Conservation (phyloP, 495 filamentous ascomycete species). For the Penicillium desertorum region DNA sequence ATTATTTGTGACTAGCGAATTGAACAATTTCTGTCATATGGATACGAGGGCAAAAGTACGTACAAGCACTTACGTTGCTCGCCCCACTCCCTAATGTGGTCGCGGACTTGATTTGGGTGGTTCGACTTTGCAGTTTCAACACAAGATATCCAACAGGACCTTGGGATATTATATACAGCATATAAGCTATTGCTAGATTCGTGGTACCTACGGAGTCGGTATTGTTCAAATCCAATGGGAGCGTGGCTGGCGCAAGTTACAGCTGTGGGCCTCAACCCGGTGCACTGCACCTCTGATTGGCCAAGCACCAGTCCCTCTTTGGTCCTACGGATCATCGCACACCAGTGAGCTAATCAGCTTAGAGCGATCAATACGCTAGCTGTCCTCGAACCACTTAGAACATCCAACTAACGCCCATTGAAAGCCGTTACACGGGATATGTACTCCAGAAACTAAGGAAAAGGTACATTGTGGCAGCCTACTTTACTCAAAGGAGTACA, state of each 20-base stretch:
- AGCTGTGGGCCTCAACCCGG: neutral
- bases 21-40: neutral
- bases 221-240: neutral
- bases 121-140: neutral
- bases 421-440: constrained; percentile 4
- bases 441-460: neutral
- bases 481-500: neutral
- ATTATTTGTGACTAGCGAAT: neutral
- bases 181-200: neutral
- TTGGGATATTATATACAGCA: neutral
- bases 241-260: neutral
- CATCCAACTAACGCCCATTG: neutral
- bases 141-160: neutral
- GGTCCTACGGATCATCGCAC: constrained; percentile 16
- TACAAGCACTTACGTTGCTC: neutral
- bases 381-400: neutral
- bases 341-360: constrained; percentile 12
- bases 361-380: constrained; percentile 7
- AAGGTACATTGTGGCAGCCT: neutral
- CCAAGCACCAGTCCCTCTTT: neutral
- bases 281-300: constrained; percentile 13
- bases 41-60: neutral
- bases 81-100: neutral
- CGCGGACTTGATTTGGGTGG: neutral
- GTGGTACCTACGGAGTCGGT: neutral